Evolutionary conservation across 73 alveolate species (phyloP), one percentile per base, ranked within the genome.

Genomic region (Blepharisma japonicum): DNA sequence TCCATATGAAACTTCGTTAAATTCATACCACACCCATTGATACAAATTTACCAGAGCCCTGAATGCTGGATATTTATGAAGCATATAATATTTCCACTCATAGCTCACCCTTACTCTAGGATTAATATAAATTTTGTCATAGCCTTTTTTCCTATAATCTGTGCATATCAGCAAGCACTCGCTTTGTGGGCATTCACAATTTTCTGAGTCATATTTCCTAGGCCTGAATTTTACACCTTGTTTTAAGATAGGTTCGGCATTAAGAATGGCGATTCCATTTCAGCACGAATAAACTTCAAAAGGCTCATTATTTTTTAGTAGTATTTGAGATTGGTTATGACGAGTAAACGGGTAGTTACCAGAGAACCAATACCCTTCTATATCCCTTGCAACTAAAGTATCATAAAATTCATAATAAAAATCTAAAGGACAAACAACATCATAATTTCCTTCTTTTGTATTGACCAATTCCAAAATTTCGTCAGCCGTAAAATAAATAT

Each of bases 391-490:
- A 6, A 82, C 92, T 86, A 86, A 81, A 61, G 27, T 68, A 85
- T 85, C 92, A 72, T 85, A 85, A 74, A 85, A 85, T 50, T 66
- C 55, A 67, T 23, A 55, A 71, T 81, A 55, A 71, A 25, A 81
- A 85, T 85, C 92, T 81, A 85, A 81, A 20, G 87, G 83, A 71
- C 92, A 85, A 18, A 83, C 92, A 1, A 80, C 81, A 56, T 85
- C 92, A 80, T 71, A 85, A 72, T 85, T 78, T 39, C 85, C 88
- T 7, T 72, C 54, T 79, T 85, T 85, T 39, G 91, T 84, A 14
- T 82, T 14, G 18, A 85, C 25, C 71, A 85, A 76, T 71, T 55
- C 77, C 23, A 85, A 45, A 6, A 85, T 45, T 50, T 85, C 85
- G 71, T 80, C 85, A 48, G 71, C 80, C 5, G 71, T 25, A 42